Base-by-base conservation (phyloP, 2,329 filamentous ascomycete genomes). In the Beauveria rudraprayagi region DNA sequence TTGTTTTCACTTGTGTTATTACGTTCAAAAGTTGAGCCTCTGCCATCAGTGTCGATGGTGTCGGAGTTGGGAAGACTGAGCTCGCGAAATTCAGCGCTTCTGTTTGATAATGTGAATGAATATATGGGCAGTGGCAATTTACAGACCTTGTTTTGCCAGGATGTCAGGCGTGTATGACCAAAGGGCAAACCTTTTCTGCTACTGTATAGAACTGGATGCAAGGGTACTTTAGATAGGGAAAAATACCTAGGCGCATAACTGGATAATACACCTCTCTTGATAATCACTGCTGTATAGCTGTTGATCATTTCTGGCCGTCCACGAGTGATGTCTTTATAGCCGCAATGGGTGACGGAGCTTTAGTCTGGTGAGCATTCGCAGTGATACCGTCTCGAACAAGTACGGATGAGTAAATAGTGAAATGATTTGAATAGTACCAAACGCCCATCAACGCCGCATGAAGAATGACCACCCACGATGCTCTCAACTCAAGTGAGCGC, bases 211-310 rank as follows among this genome's bases (percentile, higher is more conserved):
- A 53, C 50, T 54, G 58, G 50, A 24, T 30, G 40, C 14, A 40
- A 41, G 19, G 50, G 26, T 55, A 22, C n/a, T 43, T 26, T 60
- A 60, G 58, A 54, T 54, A 41, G 50, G 43, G 40, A 54, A 24
- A 48, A 54, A 43, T 54, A 34, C 30, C 11, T 48, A 44, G 51
- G 58, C 58, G 58, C 30, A 54, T 24, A 54, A 53, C 50, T 54
- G 58, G 58, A 60, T 44, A 60, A 60, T 54, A 60, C 58, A 60
- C 58, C 41, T 47, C 58, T 60, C 58, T 54, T 60, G 40, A 24
- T 14, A 14, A 37, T 22, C 10, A 16, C n/a, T 37, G 34, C 9
- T 22, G 43, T 46, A 19, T 14, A 46, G n/a, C 19, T 24, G 43
- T 30, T 50, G 34, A 37, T 37, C 11, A 16, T 37, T 14, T 6